Evolutionary conservation across 2,329 filamentous ascomycete genomes (phyloP).

Genomic region (Biscogniauxia marginata): DNA sequence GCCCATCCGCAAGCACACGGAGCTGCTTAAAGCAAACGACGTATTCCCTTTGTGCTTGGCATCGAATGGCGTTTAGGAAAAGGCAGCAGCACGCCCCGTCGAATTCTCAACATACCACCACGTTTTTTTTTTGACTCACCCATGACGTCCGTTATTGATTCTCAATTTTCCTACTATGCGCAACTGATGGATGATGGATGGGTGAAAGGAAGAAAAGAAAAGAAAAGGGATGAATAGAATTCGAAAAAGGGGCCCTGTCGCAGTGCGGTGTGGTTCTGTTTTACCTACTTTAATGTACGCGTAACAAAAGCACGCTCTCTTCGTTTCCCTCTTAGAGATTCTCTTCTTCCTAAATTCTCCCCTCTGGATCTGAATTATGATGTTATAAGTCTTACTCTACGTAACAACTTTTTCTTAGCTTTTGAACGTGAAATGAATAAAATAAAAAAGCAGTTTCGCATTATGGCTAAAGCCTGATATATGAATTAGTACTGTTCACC

Average conservation of each 20-base stretch:
- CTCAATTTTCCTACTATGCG: not conserved
- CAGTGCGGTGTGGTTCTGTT: not conserved
- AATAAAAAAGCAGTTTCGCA: too few species aligned
- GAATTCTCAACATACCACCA: not conserved
- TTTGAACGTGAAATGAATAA: too few species aligned
- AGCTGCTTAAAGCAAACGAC: slow-evolving; percentile 4
- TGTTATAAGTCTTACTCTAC: too few species aligned
- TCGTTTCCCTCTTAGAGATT: too few species aligned
- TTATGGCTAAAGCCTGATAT: too few species aligned
- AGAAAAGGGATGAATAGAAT: not conserved
- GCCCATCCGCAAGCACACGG: slow-evolving; percentile 41
- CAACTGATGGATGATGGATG: not conserved
- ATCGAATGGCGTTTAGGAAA: slow-evolving; percentile 14
- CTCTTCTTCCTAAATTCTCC: too few species aligned
- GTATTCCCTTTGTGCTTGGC: slow-evolving; percentile 10
- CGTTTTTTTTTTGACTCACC: not conserved
- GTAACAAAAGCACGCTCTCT: too few species aligned
- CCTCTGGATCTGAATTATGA: too few species aligned
- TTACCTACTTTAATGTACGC: too few species aligned
- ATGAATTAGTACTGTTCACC: too few species aligned
- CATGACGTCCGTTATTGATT: not conserved
- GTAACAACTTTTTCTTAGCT: too few species aligned
- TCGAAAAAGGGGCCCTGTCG: not conserved
- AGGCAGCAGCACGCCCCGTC: not conserved
- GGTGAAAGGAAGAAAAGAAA: not conserved